Conservation (phyloP, 306 rosid species). For the Rosa persica region DNA sequence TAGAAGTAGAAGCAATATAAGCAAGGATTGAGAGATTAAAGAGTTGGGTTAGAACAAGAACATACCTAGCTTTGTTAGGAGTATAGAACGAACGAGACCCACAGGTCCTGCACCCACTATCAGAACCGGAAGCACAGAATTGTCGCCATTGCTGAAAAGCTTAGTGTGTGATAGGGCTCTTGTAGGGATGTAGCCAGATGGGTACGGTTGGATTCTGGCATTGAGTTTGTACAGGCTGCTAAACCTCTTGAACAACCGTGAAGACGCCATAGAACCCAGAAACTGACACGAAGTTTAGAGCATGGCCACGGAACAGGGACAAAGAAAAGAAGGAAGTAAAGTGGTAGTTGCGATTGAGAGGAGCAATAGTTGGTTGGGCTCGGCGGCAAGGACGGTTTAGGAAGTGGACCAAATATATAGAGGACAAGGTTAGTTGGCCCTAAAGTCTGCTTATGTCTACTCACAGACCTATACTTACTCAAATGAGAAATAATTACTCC, state of each 20-base stretch:
- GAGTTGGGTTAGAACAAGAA: background rate
- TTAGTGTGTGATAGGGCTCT: conserved; percentile 55
- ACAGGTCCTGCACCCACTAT: conserved; percentile 91
- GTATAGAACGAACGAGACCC: conserved; percentile 83
- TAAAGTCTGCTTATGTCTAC: too few relatives aligned
- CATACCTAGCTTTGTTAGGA: conserved; percentile 78
- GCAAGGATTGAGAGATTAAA: background rate
- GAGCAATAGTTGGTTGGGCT: background rate
- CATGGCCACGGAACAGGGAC: conserved; percentile 4
- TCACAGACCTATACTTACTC: too few relatives aligned
- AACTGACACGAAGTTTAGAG: conserved; percentile 24
- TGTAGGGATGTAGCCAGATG: conserved; percentile 31
- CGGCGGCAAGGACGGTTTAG: background rate
- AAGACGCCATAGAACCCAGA: conserved; percentile 45
- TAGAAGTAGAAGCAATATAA: background rate
- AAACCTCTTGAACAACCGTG: conserved; percentile 40
- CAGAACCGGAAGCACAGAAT: conserved; percentile 67
- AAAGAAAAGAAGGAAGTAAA: background rate
- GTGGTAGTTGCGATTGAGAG: background rate
- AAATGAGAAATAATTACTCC: too few relatives aligned
- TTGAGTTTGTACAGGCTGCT: conserved; percentile 28
- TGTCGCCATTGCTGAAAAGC: conserved; percentile 37
- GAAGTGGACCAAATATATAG: background rate
- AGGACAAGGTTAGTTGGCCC: too few relatives aligned
- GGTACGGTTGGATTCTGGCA: conserved; percentile 32